These are phyloP conservation scores for Globisporangium uncinulatum DNA, from an alignment of 352 stramenopile genomes.

Conservation along the genomic window DNA sequence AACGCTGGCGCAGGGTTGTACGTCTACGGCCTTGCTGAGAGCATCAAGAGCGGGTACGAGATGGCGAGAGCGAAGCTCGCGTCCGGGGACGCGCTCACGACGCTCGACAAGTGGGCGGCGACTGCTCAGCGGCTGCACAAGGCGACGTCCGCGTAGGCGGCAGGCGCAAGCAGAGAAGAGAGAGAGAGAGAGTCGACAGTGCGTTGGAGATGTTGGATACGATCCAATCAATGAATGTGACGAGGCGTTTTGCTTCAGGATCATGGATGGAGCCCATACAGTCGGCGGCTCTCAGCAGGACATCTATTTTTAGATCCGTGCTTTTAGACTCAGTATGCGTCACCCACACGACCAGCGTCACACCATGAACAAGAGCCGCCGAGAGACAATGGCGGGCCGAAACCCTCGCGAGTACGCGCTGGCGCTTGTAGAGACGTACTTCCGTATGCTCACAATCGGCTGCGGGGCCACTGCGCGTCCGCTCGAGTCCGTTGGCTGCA, in stretches of 20 bases:
- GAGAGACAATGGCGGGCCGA: no score
- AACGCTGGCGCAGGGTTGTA: conserved; percentile 98
- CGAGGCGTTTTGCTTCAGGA: no score
- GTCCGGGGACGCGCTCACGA: conserved; percentile 56
- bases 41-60: conserved; percentile 84
- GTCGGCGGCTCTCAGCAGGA: no score
- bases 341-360: no score
- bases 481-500: conserved; percentile 13
- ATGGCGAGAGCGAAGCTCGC: conserved; percentile 69
- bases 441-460: conserved; percentile 50
- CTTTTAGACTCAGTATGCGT: no score
- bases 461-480: conserved; percentile 14
- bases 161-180: neutral
- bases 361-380: no score
- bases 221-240: no score
- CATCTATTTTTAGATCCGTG: no score
- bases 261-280: no score
- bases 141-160: neutral
- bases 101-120: conserved; percentile 57
- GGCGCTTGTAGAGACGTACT: conserved; percentile 57
- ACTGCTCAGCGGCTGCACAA: conserved; percentile 49
- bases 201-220: neutral
- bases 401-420: conserved; percentile 27
- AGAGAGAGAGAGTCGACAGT: neutral
- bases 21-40: conserved; percentile 92